phyloP scores from a whole-genome alignment of 2,329 filamentous ascomycete species.

The Coleophoma crateriformis region DNA sequence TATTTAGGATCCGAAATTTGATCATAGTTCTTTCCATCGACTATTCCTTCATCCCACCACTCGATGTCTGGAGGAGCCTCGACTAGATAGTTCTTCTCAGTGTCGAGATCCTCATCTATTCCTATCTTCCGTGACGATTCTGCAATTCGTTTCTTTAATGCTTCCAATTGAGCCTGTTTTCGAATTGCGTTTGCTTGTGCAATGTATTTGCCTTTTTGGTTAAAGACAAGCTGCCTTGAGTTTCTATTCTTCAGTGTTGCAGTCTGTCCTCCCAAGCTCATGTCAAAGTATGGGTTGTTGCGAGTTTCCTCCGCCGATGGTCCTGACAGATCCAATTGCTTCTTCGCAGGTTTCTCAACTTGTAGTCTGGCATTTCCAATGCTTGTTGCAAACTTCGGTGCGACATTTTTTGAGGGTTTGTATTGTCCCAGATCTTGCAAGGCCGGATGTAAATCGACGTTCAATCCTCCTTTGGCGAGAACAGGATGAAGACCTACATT shows the following conservation, averaged over 20 bases:
- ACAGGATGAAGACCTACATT: conserved; percentile 31
- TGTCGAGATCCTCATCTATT: conserved; percentile 83
- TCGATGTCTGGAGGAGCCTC: conserved; percentile 82
- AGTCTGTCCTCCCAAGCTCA: conserved; percentile 55
- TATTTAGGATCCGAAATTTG: conserved; percentile 58
- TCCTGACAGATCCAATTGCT: conserved; percentile 49
- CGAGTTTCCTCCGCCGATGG: conserved; percentile 52
- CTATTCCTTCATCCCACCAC: conserved; percentile 94
- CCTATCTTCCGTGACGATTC: conserved; percentile 83
- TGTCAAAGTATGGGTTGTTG: conserved; percentile 80
- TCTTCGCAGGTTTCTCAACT: conserved; percentile 36
- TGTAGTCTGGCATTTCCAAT: conserved; percentile 31
- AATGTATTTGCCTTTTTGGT: conserved; percentile 95
- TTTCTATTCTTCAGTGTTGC: conserved; percentile 56
- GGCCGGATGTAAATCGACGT: conserved; percentile 52
- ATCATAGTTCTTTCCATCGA: conserved; percentile 71
- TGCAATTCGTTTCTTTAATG: conserved; percentile 91
- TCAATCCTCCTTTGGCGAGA: conserved; percentile 34
- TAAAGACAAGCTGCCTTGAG: conserved; percentile 78
- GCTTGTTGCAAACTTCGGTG: conserved; percentile 31
- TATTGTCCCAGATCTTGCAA: conserved; percentile 52
- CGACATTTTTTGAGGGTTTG: conserved; percentile 33
- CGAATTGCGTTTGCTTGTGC: conserved; percentile 86
- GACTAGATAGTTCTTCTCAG: conserved; percentile 84
- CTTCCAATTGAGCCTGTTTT: conserved; percentile 81